phyloP scores from a whole-genome alignment of 257 asterid genomes.

The Knoxia roxburghii region DNA sequence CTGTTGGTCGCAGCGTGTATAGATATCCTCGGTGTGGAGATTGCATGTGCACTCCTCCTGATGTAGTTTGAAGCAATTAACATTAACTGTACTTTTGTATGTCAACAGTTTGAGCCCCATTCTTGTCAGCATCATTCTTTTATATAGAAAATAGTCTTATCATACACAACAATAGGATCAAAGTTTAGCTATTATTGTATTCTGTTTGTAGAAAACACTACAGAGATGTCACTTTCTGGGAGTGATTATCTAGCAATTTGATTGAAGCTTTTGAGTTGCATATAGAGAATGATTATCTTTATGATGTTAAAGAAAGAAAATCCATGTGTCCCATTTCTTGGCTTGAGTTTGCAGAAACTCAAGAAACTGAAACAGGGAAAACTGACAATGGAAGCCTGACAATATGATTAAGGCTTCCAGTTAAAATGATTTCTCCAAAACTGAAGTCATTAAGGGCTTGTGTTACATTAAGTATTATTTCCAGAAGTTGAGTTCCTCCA shows the following conservation, averaged over 20 bases:
- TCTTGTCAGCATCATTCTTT: neutral
- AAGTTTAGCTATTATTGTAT: too few relatives aligned
- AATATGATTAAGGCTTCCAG: conserved; percentile 67
- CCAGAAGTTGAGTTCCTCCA: conserved; percentile 47
- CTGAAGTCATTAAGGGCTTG: conserved; percentile 54
- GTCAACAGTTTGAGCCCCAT: neutral
- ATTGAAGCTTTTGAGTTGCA: neutral
- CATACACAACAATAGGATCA: too few relatives aligned
- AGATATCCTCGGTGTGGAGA: conserved; percentile 81
- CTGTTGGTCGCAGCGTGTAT: conserved; percentile 85
- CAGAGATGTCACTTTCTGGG: neutral
- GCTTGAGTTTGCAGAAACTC: neutral
- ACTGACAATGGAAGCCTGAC: conserved; percentile 64
- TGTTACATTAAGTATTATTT: conserved; percentile 42
- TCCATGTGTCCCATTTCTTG: neutral
- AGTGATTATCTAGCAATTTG: neutral
- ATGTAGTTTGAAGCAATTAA: conserved; percentile 15
- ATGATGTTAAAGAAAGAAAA: neutral
- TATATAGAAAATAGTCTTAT: neutral
- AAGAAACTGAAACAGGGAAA: conserved; percentile 38
- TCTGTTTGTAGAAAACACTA: too few relatives aligned
- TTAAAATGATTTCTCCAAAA: conserved; percentile 70
- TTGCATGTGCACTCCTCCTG: conserved; percentile 68
- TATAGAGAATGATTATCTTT: too few relatives aligned
- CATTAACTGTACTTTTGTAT: neutral